These are phyloP conservation scores for Epichloe elymi DNA, from an alignment of 2,329 filamentous ascomycete species.

Conservation along the genomic window DNA sequence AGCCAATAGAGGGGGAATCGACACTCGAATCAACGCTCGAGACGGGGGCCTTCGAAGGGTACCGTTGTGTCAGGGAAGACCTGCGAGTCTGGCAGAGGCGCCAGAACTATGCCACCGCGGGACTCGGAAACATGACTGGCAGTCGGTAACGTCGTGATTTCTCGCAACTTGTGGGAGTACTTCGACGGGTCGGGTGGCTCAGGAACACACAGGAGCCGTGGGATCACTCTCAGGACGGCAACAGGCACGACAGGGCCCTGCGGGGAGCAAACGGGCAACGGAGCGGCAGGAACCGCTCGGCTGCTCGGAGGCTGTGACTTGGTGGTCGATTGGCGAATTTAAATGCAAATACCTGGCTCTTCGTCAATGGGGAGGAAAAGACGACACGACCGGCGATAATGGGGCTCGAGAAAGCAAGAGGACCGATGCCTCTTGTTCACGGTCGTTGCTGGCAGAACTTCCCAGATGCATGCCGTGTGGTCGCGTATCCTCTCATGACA, in stretches of 20 bases:
- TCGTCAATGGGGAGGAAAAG: background rate
- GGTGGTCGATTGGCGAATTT: slow-evolving; percentile 2
- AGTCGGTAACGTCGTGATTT: slow-evolving; percentile 16
- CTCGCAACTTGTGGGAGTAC: slow-evolving; percentile 9
- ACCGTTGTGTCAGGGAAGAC: slow-evolving; percentile 10
- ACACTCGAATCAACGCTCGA: background rate
- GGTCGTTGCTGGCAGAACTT: slow-evolving; percentile 8
- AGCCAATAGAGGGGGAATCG: background rate
- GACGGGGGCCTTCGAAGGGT: background rate
- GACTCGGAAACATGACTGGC: slow-evolving; percentile 33
- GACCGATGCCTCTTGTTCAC: slow-evolving; percentile 2
- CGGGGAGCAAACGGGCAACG: slow-evolving; percentile 8
- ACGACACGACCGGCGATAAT: background rate
- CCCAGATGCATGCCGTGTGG: slow-evolving; percentile 9
- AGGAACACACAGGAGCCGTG: slow-evolving; percentile 1
- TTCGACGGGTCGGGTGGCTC: background rate
- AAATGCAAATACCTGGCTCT: background rate
- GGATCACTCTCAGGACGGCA: background rate
- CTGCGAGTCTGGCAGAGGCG: slow-evolving; percentile 29
- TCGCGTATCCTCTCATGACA: slow-evolving; percentile 22
- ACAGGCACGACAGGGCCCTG: background rate
- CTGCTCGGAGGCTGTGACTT: background rate
- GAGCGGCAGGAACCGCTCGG: slow-evolving; percentile 4
- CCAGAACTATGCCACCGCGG: slow-evolving; percentile 34
- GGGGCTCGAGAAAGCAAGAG: background rate